A percentile compares a stretch with the other conserved stretches of the same genome.
Conservation (phyloP, 2,329 filamentous ascomycete species). For the Fusarium sp. region DNA sequence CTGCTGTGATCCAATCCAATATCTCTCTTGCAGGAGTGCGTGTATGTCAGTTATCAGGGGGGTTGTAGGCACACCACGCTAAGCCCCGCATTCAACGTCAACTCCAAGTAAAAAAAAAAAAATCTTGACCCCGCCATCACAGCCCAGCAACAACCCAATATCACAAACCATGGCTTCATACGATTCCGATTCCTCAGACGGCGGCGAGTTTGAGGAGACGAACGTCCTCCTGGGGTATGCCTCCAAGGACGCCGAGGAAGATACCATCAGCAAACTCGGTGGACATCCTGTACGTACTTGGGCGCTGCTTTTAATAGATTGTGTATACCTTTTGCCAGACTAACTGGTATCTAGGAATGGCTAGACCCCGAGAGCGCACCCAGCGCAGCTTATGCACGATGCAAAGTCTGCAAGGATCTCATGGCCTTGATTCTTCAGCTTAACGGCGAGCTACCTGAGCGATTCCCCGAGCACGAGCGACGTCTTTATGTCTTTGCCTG, state of each 20-base stretch:
- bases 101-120: slow-evolving; percentile 46
- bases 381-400: slow-evolving; percentile 79
- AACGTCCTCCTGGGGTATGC: slow-evolving; percentile 91
- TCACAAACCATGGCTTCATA: slow-evolving; percentile 70
- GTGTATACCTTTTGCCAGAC: slow-evolving; percentile 13
- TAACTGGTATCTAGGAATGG: slow-evolving; percentile 71
- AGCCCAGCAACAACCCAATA: slow-evolving; percentile 32
- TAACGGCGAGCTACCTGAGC: slow-evolving; percentile 85
- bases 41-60: not conserved
- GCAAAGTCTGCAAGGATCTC: slow-evolving; percentile 82
- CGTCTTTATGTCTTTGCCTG: slow-evolving; percentile 89
- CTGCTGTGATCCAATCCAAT: not conserved
- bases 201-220: slow-evolving; percentile 76
- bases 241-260: slow-evolving; percentile 77
- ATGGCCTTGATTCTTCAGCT: slow-evolving; percentile 90
- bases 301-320: not conserved
- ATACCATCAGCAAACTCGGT: slow-evolving; percentile 86
- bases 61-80: slow-evolving; percentile 22
- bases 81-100: slow-evolving; percentile 46
- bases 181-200: slow-evolving; percentile 83
- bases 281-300: slow-evolving; percentile 75
- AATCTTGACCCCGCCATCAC: slow-evolving; percentile 52
- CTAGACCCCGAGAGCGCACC: slow-evolving; percentile 74
- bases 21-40: not conserved
- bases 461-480: slow-evolving; percentile 86